Evolutionary conservation across 345 rosid species (phyloP).

Genomic region (Melaleuca quinquenervia): DNA sequence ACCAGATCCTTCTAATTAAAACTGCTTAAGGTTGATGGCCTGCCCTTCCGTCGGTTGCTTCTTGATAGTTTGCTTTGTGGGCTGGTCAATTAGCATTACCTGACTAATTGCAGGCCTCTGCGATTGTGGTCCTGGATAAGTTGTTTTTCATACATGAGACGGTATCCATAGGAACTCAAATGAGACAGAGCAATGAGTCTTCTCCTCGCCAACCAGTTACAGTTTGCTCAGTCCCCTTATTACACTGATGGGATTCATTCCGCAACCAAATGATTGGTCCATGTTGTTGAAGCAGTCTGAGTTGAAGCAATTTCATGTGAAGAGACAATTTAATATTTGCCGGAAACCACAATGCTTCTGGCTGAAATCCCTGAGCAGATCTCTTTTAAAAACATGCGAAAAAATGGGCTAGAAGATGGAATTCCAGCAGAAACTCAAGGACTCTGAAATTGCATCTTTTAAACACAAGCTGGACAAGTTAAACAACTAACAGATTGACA

Average conservation of each 20-base stretch:
- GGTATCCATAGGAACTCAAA: neutral
- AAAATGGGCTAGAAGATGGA: constrained; percentile 63
- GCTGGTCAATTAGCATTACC: neutral
- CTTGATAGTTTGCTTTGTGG: neutral
- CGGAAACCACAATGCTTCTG: constrained; percentile 26
- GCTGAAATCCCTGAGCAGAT: constrained; percentile 74
- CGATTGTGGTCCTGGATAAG: neutral
- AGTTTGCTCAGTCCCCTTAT: constrained; percentile 66
- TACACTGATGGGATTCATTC: constrained; percentile 62
- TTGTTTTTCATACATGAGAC: neutral
- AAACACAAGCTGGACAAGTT: constrained; percentile 44
- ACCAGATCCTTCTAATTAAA: neutral
- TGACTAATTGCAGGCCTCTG: neutral
- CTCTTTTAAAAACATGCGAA: constrained; percentile 41
- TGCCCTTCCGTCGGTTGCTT: neutral
- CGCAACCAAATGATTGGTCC: constrained; percentile 38
- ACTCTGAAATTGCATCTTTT: constrained; percentile 55
- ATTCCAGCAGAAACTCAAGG: constrained; percentile 58
- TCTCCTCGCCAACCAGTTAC: constrained; percentile 22
- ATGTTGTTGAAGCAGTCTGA: constrained; percentile 60
- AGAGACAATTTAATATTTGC: constrained; percentile 59
- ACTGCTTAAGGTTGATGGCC: neutral
- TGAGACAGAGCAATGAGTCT: neutral
- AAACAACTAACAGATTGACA: constrained; percentile 21
- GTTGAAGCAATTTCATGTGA: constrained; percentile 57